Evolutionary conservation across 2,329 filamentous ascomycete species (phyloP), one percentile per base, ranked within the genome.

Genomic region (Lachnum nothofagi): DNA sequence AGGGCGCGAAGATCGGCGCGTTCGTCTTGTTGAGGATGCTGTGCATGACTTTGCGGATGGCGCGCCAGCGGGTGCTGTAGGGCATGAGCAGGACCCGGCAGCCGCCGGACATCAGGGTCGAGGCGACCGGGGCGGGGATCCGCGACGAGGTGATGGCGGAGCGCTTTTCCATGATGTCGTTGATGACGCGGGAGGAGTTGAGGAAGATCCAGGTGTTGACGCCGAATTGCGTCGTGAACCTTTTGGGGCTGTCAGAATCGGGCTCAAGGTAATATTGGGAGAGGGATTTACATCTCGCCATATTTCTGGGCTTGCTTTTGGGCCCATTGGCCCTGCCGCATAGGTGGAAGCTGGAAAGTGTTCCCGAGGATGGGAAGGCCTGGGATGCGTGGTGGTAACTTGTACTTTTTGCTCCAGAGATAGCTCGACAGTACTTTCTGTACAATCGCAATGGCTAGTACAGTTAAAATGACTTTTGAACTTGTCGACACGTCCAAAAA

Each of bases 121-220:
- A 52, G 3, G 63, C 58, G 55, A 60, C 53, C 4, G 59, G 56
- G 10, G 53, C 42, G 19, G 51, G 42, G 5, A 48, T 31, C 9
- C 59, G 48, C 5, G 58, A 60, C 8, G 50, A 58, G 44, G 59
- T 60, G 20, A 60, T 53, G 17, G 46, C 45, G 12, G 58, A 53
- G 33, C 55, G 53, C 45, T 53, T 51, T 39, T 60, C 55, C 44
- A 59, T 45, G 3, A 60, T 40, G 37, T 70, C 67, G 2, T 57
- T 58, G 20, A 70, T 65, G 2, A 71, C 68, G 5, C 70, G 67
- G 22, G 63, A 53, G 12, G 54, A 65, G 53, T 74, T 74, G 5
- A 74, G 64, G 14, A 73, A 58, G 16, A 74, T 60, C 67, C 68
- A 72, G 1, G 68, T 72, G 46, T 68, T 70, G 23, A 49, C 54